Conservation (phyloP, 2,329 filamentous ascomycete genomes). For the Mollisia scopiformis region DNA sequence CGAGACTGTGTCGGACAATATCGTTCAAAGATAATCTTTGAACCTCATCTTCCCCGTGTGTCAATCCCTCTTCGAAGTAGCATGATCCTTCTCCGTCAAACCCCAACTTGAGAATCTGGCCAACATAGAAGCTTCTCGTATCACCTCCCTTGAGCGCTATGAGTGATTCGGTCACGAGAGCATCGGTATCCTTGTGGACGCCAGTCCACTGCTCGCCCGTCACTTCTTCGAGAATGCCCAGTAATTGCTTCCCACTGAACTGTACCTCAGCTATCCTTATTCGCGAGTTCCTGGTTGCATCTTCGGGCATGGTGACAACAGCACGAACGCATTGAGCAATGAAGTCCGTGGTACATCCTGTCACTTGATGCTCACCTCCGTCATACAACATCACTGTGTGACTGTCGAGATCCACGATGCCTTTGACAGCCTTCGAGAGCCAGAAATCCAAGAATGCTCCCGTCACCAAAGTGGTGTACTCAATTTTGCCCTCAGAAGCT, state of each 20-base stretch:
- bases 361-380: constrained; percentile 7
- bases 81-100: constrained; percentile 10
- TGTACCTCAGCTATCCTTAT: constrained; percentile 8
- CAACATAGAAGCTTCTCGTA: constrained; percentile 9
- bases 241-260: constrained; percentile 6
- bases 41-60: not conserved
- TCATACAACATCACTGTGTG: constrained; percentile 8
- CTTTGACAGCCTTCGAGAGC: constrained; percentile 1
- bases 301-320: not conserved
- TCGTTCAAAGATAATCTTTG: not conserved
- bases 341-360: constrained; percentile 2
- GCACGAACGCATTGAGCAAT: constrained; percentile 1
- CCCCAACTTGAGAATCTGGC: constrained; percentile 10
- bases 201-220: constrained; percentile 1
- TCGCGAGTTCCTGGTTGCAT: constrained; percentile 7
- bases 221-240: constrained; percentile 2
- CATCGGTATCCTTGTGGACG: not conserved
- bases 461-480: constrained; percentile 56
- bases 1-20: not conserved
- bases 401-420: not conserved
- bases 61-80: constrained; percentile 7
- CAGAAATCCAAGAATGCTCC: constrained; percentile 59
- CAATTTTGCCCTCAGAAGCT: constrained; percentile 42
- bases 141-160: not conserved
- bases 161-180: not conserved